Conservation (phyloP, 495 filamentous ascomycete genomes). For the Podospora fimiseda region DNA sequence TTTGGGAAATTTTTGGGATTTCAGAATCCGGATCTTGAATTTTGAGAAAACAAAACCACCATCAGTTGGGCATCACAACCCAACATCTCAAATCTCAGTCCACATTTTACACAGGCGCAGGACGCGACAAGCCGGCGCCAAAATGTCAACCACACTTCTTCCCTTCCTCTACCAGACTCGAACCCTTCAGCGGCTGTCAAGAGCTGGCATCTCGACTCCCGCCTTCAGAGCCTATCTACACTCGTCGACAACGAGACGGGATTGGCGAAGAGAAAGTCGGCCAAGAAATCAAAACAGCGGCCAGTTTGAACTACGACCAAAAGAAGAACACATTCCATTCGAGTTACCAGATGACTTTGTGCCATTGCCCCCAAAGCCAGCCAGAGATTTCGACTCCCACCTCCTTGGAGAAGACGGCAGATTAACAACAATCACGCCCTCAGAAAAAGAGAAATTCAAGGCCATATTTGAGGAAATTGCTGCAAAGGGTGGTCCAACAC, state of each 20-base stretch:
- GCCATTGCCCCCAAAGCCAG: background rate
- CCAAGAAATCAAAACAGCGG: background rate
- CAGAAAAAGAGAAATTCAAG: conserved; percentile 50
- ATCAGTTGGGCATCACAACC: background rate
- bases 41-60: background rate
- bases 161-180: conserved; percentile 70
- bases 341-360: conserved; percentile 20
- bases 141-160: conserved; percentile 37
- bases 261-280: background rate
- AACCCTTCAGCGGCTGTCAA: conserved; percentile 43
- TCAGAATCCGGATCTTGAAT: background rate
- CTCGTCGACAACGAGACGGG: background rate
- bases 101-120: background rate
- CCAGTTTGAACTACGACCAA: background rate
- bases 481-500: conserved; percentile 9
- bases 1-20: conserved; percentile 4
- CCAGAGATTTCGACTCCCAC: background rate
- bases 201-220: conserved; percentile 8
- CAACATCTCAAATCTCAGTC: background rate
- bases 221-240: conserved; percentile 17
- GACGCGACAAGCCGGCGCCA: background rate
- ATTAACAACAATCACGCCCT: conserved; percentile 48
- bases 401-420: background rate
- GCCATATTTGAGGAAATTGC: conserved; percentile 54
- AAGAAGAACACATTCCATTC: conserved; percentile 35